phyloP scores from a whole-genome alignment of 139 green algal species.

The Chlamydomonas sp. region DNA sequence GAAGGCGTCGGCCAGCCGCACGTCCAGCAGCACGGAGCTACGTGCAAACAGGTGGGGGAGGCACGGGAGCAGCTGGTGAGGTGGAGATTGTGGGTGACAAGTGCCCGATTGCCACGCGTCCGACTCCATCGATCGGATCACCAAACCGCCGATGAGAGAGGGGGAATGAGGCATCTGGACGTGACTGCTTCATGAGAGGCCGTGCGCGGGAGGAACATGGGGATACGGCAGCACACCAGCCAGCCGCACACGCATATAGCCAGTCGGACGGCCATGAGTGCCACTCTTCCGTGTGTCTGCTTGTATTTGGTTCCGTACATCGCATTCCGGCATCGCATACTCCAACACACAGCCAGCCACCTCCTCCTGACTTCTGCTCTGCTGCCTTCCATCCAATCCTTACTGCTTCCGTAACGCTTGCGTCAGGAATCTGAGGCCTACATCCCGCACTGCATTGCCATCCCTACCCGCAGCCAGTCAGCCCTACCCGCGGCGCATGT shows the following conservation, averaged over 20 bases:
- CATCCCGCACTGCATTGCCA: too few species aligned
- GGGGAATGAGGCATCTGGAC: not conserved
- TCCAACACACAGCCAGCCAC: not conserved
- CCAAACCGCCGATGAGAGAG: not conserved
- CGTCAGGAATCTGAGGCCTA: too few species aligned
- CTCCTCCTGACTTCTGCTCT: not conserved
- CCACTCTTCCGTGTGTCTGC: too few species aligned
- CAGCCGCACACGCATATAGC: too few species aligned
- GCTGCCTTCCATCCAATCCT: not conserved
- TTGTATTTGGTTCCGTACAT: too few species aligned
- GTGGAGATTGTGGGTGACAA: constrained; percentile 41
- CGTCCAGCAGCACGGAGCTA: constrained; percentile 47
- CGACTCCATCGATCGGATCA: constrained; percentile 23
- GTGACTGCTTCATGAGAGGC: not conserved
- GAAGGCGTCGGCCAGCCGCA: constrained; percentile 27
- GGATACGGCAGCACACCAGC: not conserved
- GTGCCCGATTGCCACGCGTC: constrained; percentile 34
- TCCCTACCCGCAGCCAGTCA: too few species aligned
- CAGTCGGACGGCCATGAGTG: too few species aligned
- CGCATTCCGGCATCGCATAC: not conserved
- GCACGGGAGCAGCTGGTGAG: not conserved
- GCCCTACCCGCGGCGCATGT: too few species aligned
- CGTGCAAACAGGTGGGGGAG: not conserved
- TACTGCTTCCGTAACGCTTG: not conserved
- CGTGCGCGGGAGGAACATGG: not conserved